Evolutionary conservation across 164 flowering plant genomes (phyloP).

Genomic region (Piper betle): DNA sequence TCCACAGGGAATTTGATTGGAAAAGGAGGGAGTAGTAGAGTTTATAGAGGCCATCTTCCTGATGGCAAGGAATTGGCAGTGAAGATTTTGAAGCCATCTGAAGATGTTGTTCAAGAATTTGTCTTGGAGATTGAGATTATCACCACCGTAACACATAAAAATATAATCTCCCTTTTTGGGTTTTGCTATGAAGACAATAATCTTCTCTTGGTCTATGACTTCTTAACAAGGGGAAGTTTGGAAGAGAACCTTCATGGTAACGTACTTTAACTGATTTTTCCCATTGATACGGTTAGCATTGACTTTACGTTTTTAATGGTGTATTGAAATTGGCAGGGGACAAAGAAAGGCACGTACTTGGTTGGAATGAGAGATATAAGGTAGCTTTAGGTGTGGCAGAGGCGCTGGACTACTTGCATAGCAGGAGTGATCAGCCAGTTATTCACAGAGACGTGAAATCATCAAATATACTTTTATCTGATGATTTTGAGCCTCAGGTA

Average conservation of each 20-base stretch:
- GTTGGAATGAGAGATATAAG: constrained; percentile 76
- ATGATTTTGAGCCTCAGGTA: constrained; percentile 88
- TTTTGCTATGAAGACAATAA: constrained; percentile 65
- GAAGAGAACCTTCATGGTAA: constrained; percentile 93
- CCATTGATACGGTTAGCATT: too few species aligned
- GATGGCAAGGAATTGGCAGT: constrained; percentile 82
- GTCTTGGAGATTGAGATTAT: constrained; percentile 70
- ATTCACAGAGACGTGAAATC: constrained; percentile 98
- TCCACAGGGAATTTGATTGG: constrained; percentile 78
- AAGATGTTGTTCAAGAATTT: constrained; percentile 56
- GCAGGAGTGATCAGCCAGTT: constrained; percentile 35
- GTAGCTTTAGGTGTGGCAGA: constrained; percentile 89
- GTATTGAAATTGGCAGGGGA: constrained; percentile 5
- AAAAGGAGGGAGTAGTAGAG: constrained; percentile 82
- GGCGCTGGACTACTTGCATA: constrained; percentile 79
- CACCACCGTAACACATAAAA: constrained; percentile 61
- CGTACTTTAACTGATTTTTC: neutral
- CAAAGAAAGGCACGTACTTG: constrained; percentile 33
- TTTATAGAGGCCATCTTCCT: constrained; percentile 70
- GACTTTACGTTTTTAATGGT: neutral
- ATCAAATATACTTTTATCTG: constrained; percentile 74
- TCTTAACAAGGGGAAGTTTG: constrained; percentile 72
- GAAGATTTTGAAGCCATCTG: constrained; percentile 65
- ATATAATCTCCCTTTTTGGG: constrained; percentile 70
- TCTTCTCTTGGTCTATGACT: constrained; percentile 73